phyloP scores from a whole-genome alignment of 129 eudicot species.

The Escallonia rubra region DNA sequence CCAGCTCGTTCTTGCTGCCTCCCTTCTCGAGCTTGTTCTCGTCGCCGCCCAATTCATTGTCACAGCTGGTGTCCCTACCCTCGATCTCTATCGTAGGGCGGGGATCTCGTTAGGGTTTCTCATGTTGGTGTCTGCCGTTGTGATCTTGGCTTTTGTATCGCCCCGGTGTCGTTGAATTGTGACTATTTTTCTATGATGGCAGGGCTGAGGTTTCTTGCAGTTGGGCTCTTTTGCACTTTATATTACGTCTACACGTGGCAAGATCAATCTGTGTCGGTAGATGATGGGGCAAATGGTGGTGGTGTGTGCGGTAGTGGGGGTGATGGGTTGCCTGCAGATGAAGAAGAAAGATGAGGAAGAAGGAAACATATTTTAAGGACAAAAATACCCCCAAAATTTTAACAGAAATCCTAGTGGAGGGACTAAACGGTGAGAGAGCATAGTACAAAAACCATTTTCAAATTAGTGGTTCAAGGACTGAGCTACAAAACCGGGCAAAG shows the following conservation, averaged over 20 bases:
- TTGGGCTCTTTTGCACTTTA: constrained; percentile 59
- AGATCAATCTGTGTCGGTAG: not conserved
- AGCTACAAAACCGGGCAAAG: too few relatives aligned
- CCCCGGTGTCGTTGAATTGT: constrained; percentile 36
- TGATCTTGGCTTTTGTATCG: constrained; percentile 42
- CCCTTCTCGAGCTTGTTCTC: constrained; percentile 34
- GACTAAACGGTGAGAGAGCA: too few relatives aligned
- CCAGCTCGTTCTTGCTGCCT: constrained; percentile 21
- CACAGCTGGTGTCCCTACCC: constrained; percentile 26
- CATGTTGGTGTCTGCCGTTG: constrained; percentile 30
- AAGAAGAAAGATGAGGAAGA: too few relatives aligned
- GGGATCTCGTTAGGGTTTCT: constrained; percentile 37
- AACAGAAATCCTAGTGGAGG: too few relatives aligned
- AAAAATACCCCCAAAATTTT: too few relatives aligned
- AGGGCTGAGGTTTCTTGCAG: constrained; percentile 56
- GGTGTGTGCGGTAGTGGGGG: too few relatives aligned
- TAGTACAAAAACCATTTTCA: too few relatives aligned
- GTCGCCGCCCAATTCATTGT: constrained; percentile 35
- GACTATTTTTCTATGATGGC: constrained; percentile 21
- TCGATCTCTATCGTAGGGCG: constrained; percentile 34
- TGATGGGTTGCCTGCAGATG: too few relatives aligned
- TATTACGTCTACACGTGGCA: constrained; percentile 42
- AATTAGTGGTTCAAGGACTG: too few relatives aligned
- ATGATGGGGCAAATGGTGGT: too few relatives aligned
- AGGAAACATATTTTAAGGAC: too few relatives aligned